Percentiles rank a stretch among this genome's conserved stretches.
phyloP scores from a whole-genome alignment of 164 flowering plant genomes.

The Amborella trichopoda region DNA sequence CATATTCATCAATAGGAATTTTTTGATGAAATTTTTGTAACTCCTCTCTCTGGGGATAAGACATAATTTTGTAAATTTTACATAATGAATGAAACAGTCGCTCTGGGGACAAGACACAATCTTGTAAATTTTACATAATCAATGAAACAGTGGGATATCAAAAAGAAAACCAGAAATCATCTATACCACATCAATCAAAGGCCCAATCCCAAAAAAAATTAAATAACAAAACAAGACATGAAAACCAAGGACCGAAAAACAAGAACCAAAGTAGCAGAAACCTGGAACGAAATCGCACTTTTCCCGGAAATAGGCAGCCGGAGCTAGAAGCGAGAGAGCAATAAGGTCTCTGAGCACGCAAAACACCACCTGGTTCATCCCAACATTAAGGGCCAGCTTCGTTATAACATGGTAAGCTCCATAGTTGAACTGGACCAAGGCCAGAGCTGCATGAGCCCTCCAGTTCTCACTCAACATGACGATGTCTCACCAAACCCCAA shows the following conservation, averaged over 20 bases:
- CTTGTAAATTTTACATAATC: no score
- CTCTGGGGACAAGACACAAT: no score
- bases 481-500: no score
- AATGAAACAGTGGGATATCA: no score
- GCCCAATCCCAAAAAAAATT: neutral
- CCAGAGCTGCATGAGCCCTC: slow-evolving; percentile 75
- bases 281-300: slow-evolving; percentile 11
- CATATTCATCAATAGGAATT: no score
- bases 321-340: slow-evolving; percentile 80
- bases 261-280: neutral
- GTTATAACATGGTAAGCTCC: slow-evolving; percentile 94
- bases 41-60: no score
- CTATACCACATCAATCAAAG: neutral
- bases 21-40: no score
- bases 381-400: slow-evolving; percentile 79
- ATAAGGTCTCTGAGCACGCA: slow-evolving; percentile 76
- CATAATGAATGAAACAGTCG: no score
- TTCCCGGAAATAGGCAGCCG: slow-evolving; percentile 68
- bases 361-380: slow-evolving; percentile 82
- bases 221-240: neutral
- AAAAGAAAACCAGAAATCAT: neutral
- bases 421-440: slow-evolving; percentile 50
- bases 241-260: neutral
- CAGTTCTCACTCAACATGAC: slow-evolving; percentile 14
- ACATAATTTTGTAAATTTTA: no score